Percentiles rank a stretch among this genome's conserved stretches.
Conservation (phyloP, 805 yeast species). For the Candida glaebosa region DNA sequence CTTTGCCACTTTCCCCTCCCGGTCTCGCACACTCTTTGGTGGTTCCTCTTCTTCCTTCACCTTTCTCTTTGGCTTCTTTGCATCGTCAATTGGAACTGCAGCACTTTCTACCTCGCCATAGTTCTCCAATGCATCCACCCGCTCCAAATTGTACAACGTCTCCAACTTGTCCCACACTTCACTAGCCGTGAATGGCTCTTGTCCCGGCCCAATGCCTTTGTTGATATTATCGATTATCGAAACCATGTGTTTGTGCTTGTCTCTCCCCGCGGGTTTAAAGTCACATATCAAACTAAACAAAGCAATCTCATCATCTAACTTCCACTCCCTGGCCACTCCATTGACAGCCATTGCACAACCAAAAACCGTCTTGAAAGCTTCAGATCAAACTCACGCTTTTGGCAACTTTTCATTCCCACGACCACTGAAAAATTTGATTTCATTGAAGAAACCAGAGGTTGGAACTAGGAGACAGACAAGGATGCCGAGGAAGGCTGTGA, state of each 20-base stretch:
- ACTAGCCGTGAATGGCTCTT: slow-evolving; percentile 33
- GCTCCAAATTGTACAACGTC: slow-evolving; percentile 52
- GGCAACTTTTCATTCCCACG: neutral
- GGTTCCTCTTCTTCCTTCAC: slow-evolving; percentile 7
- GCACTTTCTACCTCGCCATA: slow-evolving; percentile 8
- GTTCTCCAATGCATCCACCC: slow-evolving; percentile 54
- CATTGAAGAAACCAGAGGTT: neutral
- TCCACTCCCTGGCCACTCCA: slow-evolving; percentile 40
- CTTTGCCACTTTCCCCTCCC: slow-evolving; percentile 8
- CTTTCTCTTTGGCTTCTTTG: slow-evolving; percentile 15
- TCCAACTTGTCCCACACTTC: slow-evolving; percentile 60
- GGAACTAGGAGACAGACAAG: slow-evolving; percentile 4
- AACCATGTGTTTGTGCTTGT: slow-evolving; percentile 41
- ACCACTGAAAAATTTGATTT: slow-evolving; percentile 2
- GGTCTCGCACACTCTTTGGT: slow-evolving; percentile 1
- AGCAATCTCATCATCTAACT: slow-evolving; percentile 56
- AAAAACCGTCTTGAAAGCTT: no score
- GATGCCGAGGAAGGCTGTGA: slow-evolving; percentile 63
- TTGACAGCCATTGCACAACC: neutral
- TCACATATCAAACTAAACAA: slow-evolving; percentile 61
- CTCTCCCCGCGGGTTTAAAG: slow-evolving; percentile 63
- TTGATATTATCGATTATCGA: slow-evolving; percentile 39
- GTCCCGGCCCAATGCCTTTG: slow-evolving; percentile 18
- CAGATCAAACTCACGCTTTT: neutral
- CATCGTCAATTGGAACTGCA: neutral